Conservation (phyloP, 2,329 filamentous ascomycete genomes). For the Nannizziopsis barbatae region DNA sequence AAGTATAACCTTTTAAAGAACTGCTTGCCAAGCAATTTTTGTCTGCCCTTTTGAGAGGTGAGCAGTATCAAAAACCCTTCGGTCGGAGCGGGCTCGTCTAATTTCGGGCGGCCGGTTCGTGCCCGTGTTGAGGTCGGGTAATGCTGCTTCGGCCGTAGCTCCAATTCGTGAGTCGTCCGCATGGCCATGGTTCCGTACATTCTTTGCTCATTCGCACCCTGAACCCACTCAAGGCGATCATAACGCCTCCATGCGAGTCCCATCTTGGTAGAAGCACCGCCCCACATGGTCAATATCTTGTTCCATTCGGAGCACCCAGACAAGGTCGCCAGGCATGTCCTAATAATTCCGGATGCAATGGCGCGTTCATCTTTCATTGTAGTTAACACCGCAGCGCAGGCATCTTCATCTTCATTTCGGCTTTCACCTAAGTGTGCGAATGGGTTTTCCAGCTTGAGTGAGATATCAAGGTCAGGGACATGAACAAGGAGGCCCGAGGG, state of each 20-base stretch:
- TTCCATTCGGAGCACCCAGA: slow-evolving; percentile 47
- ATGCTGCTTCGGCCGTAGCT: slow-evolving; percentile 54
- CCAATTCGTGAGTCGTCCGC: slow-evolving; percentile 54
- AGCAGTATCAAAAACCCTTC: slow-evolving; percentile 57
- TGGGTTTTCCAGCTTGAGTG: slow-evolving; percentile 48
- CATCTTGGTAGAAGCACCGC: slow-evolving; percentile 43
- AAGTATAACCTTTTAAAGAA: slow-evolving; percentile 58
- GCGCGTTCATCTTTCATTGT: slow-evolving; percentile 41
- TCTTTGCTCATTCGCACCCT: slow-evolving; percentile 53
- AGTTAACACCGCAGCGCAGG: slow-evolving; percentile 16
- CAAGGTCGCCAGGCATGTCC: slow-evolving; percentile 49
- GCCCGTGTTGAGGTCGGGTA: slow-evolving; percentile 45
- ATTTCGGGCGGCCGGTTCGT: slow-evolving; percentile 28
- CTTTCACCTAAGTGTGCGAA: slow-evolving; percentile 44
- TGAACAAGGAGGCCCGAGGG: slow-evolving; percentile 48
- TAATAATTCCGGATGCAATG: slow-evolving; percentile 46
- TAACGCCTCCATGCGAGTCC: slow-evolving; percentile 60
- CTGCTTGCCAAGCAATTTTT: slow-evolving; percentile 48
- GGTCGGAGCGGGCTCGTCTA: slow-evolving; percentile 50
- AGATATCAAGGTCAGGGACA: slow-evolving; percentile 52
- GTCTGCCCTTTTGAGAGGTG: slow-evolving; percentile 51
- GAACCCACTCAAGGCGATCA: slow-evolving; percentile 57
- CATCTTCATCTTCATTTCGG: slow-evolving; percentile 36
- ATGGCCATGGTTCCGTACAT: slow-evolving; percentile 61
- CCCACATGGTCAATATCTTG: slow-evolving; percentile 50